These are phyloP conservation scores for Fusarium marasasianum DNA, from an alignment of 2,329 filamentous ascomycete species.

Conservation along the genomic window DNA sequence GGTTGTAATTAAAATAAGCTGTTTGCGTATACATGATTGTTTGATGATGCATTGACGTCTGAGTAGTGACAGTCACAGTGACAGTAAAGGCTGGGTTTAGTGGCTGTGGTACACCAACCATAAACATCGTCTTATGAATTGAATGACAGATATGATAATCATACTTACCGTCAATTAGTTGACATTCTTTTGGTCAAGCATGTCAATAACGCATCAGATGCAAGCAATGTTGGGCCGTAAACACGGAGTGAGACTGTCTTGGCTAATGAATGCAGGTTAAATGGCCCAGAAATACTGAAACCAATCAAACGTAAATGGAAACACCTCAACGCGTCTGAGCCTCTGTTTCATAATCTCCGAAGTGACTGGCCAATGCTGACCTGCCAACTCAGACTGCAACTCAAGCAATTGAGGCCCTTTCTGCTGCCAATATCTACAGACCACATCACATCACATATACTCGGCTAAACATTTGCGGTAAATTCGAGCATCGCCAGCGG, in stretches of 20 bases:
- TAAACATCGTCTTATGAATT: neutral
- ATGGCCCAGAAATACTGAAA: constrained; percentile 5
- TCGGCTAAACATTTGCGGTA: constrained; percentile 11
- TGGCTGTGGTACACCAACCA: neutral
- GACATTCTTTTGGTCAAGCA: neutral
- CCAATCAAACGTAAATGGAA: constrained; percentile 7
- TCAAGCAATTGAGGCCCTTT: constrained; percentile 14
- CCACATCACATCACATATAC: neutral
- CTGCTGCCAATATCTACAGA: neutral
- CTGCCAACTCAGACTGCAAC: constrained; percentile 25
- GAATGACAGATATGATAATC: neutral
- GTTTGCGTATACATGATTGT: neutral
- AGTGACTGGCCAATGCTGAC: constrained; percentile 21
- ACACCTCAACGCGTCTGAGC: neutral
- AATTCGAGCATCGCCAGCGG: constrained; percentile 5
- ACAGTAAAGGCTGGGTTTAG: too few relatives aligned
- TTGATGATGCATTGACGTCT: neutral
- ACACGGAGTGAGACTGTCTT: neutral
- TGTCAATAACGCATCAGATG: neutral
- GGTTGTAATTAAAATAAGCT: neutral
- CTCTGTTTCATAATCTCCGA: constrained; percentile 25
- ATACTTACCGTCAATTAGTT: neutral
- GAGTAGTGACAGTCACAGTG: neutral
- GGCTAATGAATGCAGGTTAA: neutral
- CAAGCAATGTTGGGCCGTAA: neutral